Evolutionary conservation across 495 filamentous ascomycete genomes (phyloP).

Genomic region (Oidiodendron maius): DNA sequence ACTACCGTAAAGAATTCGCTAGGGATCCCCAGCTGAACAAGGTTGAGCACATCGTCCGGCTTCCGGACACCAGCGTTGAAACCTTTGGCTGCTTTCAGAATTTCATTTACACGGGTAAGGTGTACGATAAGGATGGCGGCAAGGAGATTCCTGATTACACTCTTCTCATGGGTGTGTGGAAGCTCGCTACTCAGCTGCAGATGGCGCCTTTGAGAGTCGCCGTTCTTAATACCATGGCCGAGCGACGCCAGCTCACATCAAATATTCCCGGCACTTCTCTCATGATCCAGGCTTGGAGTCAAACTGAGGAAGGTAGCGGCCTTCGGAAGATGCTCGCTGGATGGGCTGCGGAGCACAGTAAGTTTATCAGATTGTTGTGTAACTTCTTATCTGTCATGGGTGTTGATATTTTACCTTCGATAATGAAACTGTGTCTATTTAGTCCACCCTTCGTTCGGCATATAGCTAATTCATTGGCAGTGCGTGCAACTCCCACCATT

Average conservation of each 20-base stretch:
- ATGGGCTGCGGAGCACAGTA: constrained; percentile 53
- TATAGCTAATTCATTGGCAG: constrained; percentile 6
- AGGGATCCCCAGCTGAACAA: constrained; percentile 23
- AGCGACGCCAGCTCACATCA: constrained; percentile 38
- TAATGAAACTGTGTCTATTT: background rate
- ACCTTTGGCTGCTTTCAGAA: constrained; percentile 46
- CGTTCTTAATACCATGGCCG: constrained; percentile 44
- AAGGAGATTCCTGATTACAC: constrained; percentile 39
- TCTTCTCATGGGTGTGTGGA: constrained; percentile 44
- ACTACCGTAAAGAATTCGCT: constrained; percentile 36
- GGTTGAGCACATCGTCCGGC: constrained; percentile 39
- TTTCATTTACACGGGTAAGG: constrained; percentile 42
- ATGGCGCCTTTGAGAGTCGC: constrained; percentile 47
- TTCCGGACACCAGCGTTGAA: constrained; percentile 35
- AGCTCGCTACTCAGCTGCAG: constrained; percentile 40
- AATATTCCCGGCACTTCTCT: constrained; percentile 45
- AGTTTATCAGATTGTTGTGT: no score
- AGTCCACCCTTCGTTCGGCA: background rate
- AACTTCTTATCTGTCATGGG: background rate
- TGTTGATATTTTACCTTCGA: background rate
- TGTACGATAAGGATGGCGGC: constrained; percentile 28
- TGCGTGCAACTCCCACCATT: constrained; percentile 33
- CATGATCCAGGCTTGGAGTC: constrained; percentile 47
- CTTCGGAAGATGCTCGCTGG: constrained; percentile 45
- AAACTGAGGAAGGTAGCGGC: constrained; percentile 46